Conservation (phyloP, 2,329 filamentous ascomycete species). For the Falciphora oryzae region DNA sequence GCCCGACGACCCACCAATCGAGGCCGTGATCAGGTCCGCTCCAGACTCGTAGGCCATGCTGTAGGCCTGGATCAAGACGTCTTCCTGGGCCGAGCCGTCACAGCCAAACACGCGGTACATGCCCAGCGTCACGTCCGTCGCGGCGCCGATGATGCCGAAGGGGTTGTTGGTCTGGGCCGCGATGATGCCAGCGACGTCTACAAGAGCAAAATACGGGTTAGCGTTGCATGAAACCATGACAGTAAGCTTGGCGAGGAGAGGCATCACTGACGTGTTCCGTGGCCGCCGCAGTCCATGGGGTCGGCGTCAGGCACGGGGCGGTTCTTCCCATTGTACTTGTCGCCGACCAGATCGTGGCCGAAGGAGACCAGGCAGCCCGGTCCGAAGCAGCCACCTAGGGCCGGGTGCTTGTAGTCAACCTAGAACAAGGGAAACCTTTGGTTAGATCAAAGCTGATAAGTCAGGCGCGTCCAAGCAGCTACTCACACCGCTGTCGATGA, state of each 20-base stretch:
- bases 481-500: conserved; percentile 50
- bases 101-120: conserved; percentile 55
- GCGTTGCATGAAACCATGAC: too few relatives aligned
- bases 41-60: conserved; percentile 56
- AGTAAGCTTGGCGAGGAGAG: background rate
- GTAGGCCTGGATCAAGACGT: conserved; percentile 54
- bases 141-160: conserved; percentile 49
- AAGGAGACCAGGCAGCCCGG: conserved; percentile 15
- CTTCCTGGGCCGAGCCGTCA: conserved; percentile 41
- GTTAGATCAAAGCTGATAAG: background rate
- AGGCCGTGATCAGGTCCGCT: conserved; percentile 50
- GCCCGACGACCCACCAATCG: conserved; percentile 44
- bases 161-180: conserved; percentile 49
- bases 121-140: conserved; percentile 49
- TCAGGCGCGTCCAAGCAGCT: too few relatives aligned
- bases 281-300: conserved; percentile 51
- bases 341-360: conserved; percentile 15
- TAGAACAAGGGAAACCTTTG: background rate
- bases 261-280: conserved; percentile 42
- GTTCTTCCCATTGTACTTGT: conserved; percentile 33
- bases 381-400: conserved; percentile 33
- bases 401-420: conserved; percentile 58
- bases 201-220: background rate
- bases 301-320: conserved; percentile 39
- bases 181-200: conserved; percentile 53